Percentiles rank a stretch among this genome's conserved stretches.
Conservation (phyloP, 305 asterid genomes). For the Solanum hybrid region DNA sequence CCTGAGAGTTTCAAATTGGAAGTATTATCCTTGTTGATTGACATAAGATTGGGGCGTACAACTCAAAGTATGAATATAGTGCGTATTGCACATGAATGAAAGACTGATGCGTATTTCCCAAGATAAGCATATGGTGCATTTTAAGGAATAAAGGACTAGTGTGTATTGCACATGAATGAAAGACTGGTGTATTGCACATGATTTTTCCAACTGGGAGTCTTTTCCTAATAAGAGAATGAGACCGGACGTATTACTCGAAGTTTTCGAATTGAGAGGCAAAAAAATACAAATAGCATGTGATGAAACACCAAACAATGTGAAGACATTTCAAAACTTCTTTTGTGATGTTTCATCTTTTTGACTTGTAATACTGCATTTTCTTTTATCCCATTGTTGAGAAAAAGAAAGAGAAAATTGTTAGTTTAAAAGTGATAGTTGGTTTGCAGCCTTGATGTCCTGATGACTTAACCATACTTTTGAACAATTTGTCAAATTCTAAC, state of each 20-base stretch:
- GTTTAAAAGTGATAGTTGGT: neutral
- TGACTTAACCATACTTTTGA: neutral
- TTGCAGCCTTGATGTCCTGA: neutral
- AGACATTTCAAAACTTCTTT: neutral
- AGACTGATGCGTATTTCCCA: too few relatives aligned
- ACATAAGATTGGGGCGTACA: neutral
- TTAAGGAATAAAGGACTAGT: too few relatives aligned
- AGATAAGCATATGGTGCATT: too few relatives aligned
- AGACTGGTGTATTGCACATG: neutral
- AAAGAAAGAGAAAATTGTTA: neutral
- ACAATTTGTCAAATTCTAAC: neutral
- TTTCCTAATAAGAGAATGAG: neutral
- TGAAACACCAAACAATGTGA: neutral
- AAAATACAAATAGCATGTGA: neutral
- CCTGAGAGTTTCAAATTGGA: neutral
- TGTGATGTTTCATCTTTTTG: neutral
- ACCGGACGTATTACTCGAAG: neutral
- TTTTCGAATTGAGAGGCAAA: neutral
- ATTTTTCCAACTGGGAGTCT: neutral
- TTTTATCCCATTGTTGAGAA: neutral
- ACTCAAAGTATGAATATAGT: neutral
- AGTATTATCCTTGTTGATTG: neutral
- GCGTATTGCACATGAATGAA: neutral
- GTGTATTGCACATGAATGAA: neutral
- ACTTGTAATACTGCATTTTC: neutral